These are phyloP conservation scores for Boechera stricta DNA, from an alignment of 345 rosid genomes.

Conservation along the genomic window DNA sequence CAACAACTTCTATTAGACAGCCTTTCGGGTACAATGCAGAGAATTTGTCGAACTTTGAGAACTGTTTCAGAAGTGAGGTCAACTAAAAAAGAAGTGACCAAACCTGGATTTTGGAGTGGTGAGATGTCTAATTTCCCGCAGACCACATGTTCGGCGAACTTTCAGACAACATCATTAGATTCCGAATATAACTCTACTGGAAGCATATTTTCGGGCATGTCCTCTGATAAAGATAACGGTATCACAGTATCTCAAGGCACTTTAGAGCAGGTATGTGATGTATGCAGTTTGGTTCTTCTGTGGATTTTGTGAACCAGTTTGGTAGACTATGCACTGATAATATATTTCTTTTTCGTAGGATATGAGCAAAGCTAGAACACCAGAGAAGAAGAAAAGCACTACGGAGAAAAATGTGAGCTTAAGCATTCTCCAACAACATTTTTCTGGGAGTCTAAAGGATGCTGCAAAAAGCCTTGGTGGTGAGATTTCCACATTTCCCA, in stretches of 20 bases:
- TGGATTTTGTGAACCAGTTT: not conserved
- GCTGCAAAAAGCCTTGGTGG: conserved; percentile 98
- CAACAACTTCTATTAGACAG: conserved; percentile 82
- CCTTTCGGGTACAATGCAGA: conserved; percentile 86
- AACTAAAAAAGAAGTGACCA: conserved; percentile 44
- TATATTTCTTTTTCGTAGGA: conserved; percentile 42
- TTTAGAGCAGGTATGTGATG: conserved; percentile 54
- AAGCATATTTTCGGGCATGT: conserved; percentile 40
- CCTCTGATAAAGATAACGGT: conserved; percentile 50
- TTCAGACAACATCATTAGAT: conserved; percentile 44
- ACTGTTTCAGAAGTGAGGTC: conserved; percentile 71
- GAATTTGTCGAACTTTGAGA: conserved; percentile 75
- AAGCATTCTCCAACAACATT: conserved; percentile 85
- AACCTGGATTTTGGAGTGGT: conserved; percentile 44
- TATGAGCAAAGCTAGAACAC: conserved; percentile 51
- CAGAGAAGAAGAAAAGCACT: conserved; percentile 77
- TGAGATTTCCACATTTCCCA: conserved; percentile 45
- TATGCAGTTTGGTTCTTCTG: conserved; percentile 2
- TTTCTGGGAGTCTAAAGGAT: conserved; percentile 92
- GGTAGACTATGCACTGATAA: not conserved
- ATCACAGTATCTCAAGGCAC: conserved; percentile 48
- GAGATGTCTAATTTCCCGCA: conserved; percentile 40
- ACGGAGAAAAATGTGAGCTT: conserved; percentile 91
- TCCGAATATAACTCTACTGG: conserved; percentile 46
- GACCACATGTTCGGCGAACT: conserved; percentile 43